Evolutionary conservation across 2,329 filamentous ascomycete species (phyloP).

Genomic region (Cladorrhinum sp.): DNA sequence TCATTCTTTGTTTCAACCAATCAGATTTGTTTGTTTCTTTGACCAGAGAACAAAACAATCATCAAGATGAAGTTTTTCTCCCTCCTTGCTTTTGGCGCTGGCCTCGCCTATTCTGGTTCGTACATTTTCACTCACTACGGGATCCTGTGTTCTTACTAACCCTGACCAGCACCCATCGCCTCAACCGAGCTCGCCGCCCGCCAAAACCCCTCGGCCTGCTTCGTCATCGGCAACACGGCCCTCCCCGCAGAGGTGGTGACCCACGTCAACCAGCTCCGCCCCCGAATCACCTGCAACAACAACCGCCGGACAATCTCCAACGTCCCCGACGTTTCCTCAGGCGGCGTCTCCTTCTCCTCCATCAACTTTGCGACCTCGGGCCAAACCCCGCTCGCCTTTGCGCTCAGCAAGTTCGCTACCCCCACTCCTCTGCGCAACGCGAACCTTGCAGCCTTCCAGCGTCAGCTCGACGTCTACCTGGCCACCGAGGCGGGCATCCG

Average conservation of each 20-base stretch:
- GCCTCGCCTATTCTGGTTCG: conserved; percentile 17
- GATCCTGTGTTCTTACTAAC: no score
- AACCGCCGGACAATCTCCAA: conserved; percentile 46
- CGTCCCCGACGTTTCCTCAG: conserved; percentile 56
- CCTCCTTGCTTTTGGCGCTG: conserved; percentile 12
- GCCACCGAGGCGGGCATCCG: conserved; percentile 59
- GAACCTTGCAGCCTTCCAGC: conserved; percentile 50
- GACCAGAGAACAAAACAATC: not conserved
- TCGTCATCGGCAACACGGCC: conserved; percentile 48
- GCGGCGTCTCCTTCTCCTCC: conserved; percentile 47
- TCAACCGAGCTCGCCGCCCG: conserved; percentile 5
- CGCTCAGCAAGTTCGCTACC: conserved; percentile 52
- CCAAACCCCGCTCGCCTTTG: conserved; percentile 50
- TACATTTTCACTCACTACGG: not conserved
- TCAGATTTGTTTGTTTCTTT: no score
- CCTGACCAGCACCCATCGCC: conserved; percentile 13
- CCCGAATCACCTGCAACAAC: conserved; percentile 48
- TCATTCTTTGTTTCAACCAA: not conserved
- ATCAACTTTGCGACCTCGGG: conserved; percentile 54
- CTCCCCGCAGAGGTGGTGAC: conserved; percentile 51
- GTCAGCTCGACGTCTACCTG: conserved; percentile 53
- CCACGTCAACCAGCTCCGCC: conserved; percentile 40
- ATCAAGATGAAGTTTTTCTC: conserved; percentile 19
- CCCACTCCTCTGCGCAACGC: conserved; percentile 45
- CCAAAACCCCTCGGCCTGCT: conserved; percentile 43